phyloP scores from a whole-genome alignment of 352 stramenopile genomes.

The Phytophthora capsici region DNA sequence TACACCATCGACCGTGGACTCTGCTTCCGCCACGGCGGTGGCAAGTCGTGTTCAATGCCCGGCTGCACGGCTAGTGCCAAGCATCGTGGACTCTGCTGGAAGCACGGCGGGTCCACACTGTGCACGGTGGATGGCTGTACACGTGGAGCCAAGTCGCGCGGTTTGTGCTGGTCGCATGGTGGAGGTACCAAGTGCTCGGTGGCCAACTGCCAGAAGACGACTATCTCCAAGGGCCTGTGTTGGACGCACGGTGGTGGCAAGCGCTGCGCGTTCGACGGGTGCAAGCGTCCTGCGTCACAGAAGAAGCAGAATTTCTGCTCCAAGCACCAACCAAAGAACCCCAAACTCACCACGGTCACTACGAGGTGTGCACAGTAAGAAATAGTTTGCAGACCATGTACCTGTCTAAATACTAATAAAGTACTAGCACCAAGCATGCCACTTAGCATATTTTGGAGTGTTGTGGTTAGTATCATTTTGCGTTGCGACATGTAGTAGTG shows the following conservation, averaged over 20 bases:
- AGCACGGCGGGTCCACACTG: slow-evolving; percentile 41
- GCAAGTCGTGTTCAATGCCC: slow-evolving; percentile 54
- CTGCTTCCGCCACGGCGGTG: slow-evolving; percentile 48
- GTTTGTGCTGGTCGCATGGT: slow-evolving; percentile 86
- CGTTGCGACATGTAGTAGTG: too few species aligned
- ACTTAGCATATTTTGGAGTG: too few species aligned
- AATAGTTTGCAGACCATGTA: neutral
- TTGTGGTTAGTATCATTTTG: too few species aligned
- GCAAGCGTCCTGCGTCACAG: slow-evolving; percentile 57
- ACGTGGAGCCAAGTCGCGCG: slow-evolving; percentile 76
- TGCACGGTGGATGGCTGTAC: slow-evolving; percentile 62
- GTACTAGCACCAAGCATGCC: too few species aligned
- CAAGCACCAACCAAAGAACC: slow-evolving; percentile 28
- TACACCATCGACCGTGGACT: slow-evolving; percentile 60
- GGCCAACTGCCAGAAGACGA: slow-evolving; percentile 41
- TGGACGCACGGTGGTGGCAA: slow-evolving; percentile 57
- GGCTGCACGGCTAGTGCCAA: slow-evolving; percentile 56
- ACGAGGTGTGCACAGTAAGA: neutral
- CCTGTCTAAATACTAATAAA: neutral
- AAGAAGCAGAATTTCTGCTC: slow-evolving; percentile 34
- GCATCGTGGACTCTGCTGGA: slow-evolving; percentile 50
- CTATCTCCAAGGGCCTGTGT: slow-evolving; percentile 47
- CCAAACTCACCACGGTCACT: neutral
- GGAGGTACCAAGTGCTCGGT: slow-evolving; percentile 76
- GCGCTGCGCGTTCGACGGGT: slow-evolving; percentile 38